These are phyloP conservation scores for Colletotrichum tabaci DNA, from an alignment of 2,329 filamentous ascomycete genomes.

Conservation along the genomic window DNA sequence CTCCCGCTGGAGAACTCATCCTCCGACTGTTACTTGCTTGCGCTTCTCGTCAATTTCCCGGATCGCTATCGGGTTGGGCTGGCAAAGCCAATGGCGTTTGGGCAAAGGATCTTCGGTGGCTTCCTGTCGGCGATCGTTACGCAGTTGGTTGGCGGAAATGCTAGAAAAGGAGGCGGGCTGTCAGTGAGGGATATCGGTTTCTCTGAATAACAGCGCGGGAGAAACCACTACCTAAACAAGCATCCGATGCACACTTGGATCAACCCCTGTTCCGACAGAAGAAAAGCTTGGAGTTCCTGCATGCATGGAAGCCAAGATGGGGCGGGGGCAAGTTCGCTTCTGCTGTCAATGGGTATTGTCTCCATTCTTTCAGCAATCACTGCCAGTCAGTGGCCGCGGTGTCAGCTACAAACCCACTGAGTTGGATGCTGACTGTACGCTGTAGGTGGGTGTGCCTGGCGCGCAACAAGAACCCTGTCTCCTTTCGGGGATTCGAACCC, in stretches of 20 bases:
- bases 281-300: conserved; percentile 12
- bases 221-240: neutral
- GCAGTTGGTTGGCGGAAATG: neutral
- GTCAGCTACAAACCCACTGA: neutral
- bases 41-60: neutral
- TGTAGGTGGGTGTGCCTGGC: neutral
- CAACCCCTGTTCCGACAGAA: too few relatives aligned
- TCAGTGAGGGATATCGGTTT: neutral
- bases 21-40: neutral
- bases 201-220: too few relatives aligned
- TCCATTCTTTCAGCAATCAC: neutral
- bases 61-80: neutral
- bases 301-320: conserved; percentile 21
- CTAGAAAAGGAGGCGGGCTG: neutral
- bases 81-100: neutral
- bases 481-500: conserved; percentile 7
- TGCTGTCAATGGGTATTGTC: neutral
- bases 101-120: neutral
- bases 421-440: neutral
- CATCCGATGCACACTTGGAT: neutral
- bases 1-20: conserved; percentile 5
- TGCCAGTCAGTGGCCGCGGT: neutral
- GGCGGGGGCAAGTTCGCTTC: neutral
- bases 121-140: neutral
- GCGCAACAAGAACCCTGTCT: neutral